Percentiles rank a stretch among this genome's conserved stretches.
Conservation (phyloP, 2,329 filamentous ascomycete species). For the Cercospora canescens region DNA sequence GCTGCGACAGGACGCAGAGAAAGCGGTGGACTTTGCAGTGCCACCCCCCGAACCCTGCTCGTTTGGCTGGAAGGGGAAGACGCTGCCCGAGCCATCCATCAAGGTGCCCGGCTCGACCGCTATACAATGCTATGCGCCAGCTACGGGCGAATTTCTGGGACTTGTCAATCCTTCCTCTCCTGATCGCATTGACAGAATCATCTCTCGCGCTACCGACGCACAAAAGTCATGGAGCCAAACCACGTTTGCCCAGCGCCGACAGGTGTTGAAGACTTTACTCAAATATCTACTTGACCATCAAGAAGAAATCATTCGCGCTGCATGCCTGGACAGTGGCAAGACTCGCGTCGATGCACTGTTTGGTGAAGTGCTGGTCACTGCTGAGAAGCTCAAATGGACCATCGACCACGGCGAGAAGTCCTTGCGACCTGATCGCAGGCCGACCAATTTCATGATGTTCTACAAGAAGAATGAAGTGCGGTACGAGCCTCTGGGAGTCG, state of each 20-base stretch:
- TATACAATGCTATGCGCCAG: constrained; percentile 85
- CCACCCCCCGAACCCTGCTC: constrained; percentile 62
- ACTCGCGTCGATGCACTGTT: constrained; percentile 92
- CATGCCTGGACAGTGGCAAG: constrained; percentile 92
- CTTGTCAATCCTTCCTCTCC: constrained; percentile 74
- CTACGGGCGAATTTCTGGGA: constrained; percentile 82
- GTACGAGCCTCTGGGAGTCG: constrained; percentile 91
- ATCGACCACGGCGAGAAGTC: constrained; percentile 85
- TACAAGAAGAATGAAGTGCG: constrained; percentile 90
- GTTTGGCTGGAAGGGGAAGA: constrained; percentile 53
- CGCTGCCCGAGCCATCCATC: constrained; percentile 61
- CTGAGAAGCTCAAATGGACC: constrained; percentile 93
- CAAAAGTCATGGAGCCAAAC: constrained; percentile 78
- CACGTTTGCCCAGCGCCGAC: constrained; percentile 72
- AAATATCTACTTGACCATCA: constrained; percentile 86
- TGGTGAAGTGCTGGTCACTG: constrained; percentile 91
- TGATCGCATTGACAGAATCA: constrained; percentile 74
- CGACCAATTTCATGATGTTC: constrained; percentile 89
- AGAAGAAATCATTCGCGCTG: constrained; percentile 78
- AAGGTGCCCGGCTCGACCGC: constrained; percentile 66
- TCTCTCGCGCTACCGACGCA: constrained; percentile 71
- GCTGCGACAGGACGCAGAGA: constrained; percentile 19
- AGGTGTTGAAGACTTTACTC: constrained; percentile 77
- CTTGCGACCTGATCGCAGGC: constrained; percentile 68
- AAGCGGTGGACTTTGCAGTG: constrained; percentile 32